phyloP scores from a whole-genome alignment of 768 basidiomycete genomes.

The Auricularia heimuer region DNA sequence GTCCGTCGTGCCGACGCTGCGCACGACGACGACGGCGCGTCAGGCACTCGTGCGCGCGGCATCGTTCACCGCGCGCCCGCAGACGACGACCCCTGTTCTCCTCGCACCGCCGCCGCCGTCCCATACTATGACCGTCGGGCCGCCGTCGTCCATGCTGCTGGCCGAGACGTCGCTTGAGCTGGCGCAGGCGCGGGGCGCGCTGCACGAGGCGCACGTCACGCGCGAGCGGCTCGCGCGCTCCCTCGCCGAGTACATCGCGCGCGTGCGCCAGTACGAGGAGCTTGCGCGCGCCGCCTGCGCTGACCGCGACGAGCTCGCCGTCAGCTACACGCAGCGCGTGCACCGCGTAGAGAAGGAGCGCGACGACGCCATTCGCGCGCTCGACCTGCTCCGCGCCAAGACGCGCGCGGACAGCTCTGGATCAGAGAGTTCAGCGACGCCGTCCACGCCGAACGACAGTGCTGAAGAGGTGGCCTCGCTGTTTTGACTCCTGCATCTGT shows the following conservation, averaged over 20 bases:
- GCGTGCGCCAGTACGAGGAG: neutral
- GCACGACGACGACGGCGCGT: no score
- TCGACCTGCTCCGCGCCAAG: neutral
- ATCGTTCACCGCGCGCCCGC: no score
- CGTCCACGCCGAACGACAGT: neutral
- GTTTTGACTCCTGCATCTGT: neutral
- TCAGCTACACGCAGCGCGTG: neutral
- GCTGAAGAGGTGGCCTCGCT: neutral
- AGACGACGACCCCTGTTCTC: no score
- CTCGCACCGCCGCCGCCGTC: no score
- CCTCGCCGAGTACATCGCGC: neutral
- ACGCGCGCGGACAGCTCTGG: neutral
- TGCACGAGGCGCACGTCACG: neutral
- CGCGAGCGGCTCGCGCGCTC: neutral
- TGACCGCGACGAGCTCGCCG: conserved; percentile 1
- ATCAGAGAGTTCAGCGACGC: neutral
- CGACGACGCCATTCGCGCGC: neutral
- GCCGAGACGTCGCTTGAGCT: neutral
- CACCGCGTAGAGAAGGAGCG: neutral
- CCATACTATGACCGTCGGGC: no score
- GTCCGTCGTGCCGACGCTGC: no score
- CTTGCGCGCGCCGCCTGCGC: neutral
- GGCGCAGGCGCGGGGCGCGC: neutral
- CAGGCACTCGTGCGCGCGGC: no score
- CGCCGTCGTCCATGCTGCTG: neutral